A percentile compares a stretch with the other conserved stretches of the same genome.
These are phyloP conservation scores for Trypanosoma lewisi DNA, from an alignment of 208 protist genomes.

Conservation along the genomic window DNA sequence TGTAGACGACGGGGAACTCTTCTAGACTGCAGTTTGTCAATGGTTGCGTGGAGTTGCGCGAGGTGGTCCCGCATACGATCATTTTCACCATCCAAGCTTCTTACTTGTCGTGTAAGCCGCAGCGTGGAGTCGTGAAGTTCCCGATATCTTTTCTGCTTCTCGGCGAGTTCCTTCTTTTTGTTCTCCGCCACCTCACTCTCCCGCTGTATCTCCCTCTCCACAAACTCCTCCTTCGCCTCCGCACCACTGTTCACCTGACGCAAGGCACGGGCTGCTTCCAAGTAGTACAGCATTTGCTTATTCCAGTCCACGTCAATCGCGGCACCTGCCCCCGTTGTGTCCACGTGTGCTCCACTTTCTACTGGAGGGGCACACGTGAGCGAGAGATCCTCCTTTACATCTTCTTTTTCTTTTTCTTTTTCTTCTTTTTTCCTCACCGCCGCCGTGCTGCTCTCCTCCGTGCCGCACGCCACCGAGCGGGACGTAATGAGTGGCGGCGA, in stretches of 20 bases:
- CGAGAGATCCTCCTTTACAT: not conserved
- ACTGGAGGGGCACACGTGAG: not conserved
- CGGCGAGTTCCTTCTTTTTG: constrained; percentile 9
- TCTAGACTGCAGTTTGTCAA: constrained; percentile 8
- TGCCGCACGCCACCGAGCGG: not conserved
- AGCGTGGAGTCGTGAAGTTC: constrained; percentile 3
- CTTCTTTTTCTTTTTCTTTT: too few species aligned
- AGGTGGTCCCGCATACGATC: constrained; percentile 16
- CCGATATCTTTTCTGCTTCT: constrained; percentile 13
- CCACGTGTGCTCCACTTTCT: not conserved
- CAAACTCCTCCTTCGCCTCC: constrained; percentile 7
- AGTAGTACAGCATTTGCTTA: constrained; percentile 13
- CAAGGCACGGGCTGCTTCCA: constrained; percentile 11
- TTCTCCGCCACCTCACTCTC: constrained; percentile 5
- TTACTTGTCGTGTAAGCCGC: constrained; percentile 17
- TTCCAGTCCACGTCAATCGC: not conserved
- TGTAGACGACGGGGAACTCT: not conserved
- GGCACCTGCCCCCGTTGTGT: not conserved
- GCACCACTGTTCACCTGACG: constrained; percentile 8
- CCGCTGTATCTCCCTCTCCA: constrained; percentile 9
- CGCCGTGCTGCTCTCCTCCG: not conserved
- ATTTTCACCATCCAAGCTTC: constrained; percentile 27
- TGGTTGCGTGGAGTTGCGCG: not conserved
- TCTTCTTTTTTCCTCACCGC: too few species aligned
- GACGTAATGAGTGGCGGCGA: not conserved